Conservation (phyloP, 78 protist genomes). For the Cavenderia fasciculata region DNA sequence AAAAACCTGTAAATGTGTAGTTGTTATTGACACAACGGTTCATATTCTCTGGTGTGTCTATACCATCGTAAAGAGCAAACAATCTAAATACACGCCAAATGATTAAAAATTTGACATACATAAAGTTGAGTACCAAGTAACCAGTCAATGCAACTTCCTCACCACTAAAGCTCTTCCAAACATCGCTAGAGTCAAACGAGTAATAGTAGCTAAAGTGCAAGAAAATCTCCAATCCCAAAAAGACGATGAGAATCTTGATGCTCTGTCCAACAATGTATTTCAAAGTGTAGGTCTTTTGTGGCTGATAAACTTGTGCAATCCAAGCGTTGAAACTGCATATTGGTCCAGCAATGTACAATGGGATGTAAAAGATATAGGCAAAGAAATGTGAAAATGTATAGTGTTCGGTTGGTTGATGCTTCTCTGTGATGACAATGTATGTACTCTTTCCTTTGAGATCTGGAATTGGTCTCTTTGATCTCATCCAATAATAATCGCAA, state of each 20-base stretch:
- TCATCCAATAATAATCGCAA: slow-evolving; percentile 75
- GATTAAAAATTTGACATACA: slow-evolving; percentile 88
- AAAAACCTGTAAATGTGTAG: slow-evolving; percentile 85
- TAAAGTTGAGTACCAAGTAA: slow-evolving; percentile 67
- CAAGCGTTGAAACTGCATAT: slow-evolving; percentile 79
- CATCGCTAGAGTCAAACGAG: slow-evolving; percentile 53
- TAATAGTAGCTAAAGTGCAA: slow-evolving; percentile 70
- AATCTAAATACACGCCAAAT: slow-evolving; percentile 88
- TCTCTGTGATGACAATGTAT: slow-evolving; percentile 28
- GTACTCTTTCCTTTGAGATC: slow-evolving; percentile 47
- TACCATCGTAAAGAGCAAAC: slow-evolving; percentile 87
- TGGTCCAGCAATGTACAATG: slow-evolving; percentile 85
- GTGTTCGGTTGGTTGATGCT: slow-evolving; percentile 65
- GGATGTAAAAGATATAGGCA: slow-evolving; percentile 78
- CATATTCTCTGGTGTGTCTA: slow-evolving; percentile 92
- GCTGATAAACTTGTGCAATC: slow-evolving; percentile 61
- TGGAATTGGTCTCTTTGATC: slow-evolving; percentile 16
- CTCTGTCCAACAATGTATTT: slow-evolving; percentile 1
- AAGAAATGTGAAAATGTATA: slow-evolving; percentile 40
- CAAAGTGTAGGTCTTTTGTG: slow-evolving; percentile 46
- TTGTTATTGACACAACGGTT: slow-evolving; percentile 84
- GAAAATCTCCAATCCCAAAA: slow-evolving; percentile 44
- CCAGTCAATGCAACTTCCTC: slow-evolving; percentile 58
- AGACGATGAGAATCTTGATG: slow-evolving; percentile 57
- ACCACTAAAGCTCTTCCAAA: slow-evolving; percentile 65